Evolutionary conservation across 352 stramenopile genomes (phyloP), one percentile per base, ranked within the genome.

Genomic region (Halophytophthora polymorphica): DNA sequence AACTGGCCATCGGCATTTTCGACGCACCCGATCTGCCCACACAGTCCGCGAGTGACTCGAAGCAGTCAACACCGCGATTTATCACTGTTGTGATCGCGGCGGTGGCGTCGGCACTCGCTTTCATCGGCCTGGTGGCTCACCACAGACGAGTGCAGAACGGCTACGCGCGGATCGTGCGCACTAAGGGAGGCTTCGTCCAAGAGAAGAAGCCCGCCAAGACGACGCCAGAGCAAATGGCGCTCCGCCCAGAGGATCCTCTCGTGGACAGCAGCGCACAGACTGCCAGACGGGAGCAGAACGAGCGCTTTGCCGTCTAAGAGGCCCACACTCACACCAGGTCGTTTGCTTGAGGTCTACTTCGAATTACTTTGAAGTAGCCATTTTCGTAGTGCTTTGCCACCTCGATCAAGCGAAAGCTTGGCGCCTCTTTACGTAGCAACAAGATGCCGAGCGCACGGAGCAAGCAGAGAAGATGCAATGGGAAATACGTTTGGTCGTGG

Each of bases 1-100:
- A 84, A 37, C 58, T 86, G 21, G 78, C 73, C 6, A 77, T 84
- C 21, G 78, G 71, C 4, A 84, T 89, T 44, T 87, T 86, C 31
- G 69, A 80, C 18, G 63, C 56, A 1, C 65, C 69, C 1, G 67
- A 66, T 19, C 31, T 83, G 11, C 69, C 73, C 1, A 40, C 68
- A 14, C 57, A 72, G 33, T 64, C 69, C 0, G 57, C 50, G 22
- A 66, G 29, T 19, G 56, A 83, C 23, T 63, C 68, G 0, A 65
- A 64, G 19, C 61, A 48, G 13, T 64, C 61, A 21, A 62, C 59
- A 13, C 36, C 58, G 13, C 69, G 69, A 19, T 80, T 64, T 2
- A 57, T 61, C 1, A 41, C 72, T 11, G 64, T 48, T 15, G 56
- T 83, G 34, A 69, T 81, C 23, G 69, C 67, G n/a, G 66, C 77